Conservation (phyloP, 305 asterid species). For the Plantago lanceolata region DNA sequence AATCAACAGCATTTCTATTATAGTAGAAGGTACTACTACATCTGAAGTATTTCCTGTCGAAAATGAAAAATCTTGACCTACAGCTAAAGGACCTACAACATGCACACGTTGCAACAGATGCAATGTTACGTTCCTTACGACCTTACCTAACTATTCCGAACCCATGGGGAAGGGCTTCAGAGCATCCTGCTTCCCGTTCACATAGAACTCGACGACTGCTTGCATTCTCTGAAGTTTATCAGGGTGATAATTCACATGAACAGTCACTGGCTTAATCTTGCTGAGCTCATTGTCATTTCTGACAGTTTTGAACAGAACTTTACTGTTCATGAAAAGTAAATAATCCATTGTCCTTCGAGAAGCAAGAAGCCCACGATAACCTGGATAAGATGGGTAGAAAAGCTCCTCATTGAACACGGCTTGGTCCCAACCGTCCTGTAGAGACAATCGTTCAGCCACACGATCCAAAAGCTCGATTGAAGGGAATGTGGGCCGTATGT, state of each 20-base stretch:
- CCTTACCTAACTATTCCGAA: slow-evolving; percentile 26
- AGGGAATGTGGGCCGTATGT: slow-evolving; percentile 50
- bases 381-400: slow-evolving; percentile 50
- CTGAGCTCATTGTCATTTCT: slow-evolving; percentile 33
- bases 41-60: too few relatives aligned
- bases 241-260: slow-evolving; percentile 53
- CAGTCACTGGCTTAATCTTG: slow-evolving; percentile 45
- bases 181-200: slow-evolving; percentile 40
- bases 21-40: too few relatives aligned
- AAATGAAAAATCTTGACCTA: background rate
- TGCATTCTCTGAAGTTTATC: slow-evolving; percentile 48
- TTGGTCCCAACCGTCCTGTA: slow-evolving; percentile 52
- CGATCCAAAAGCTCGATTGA: slow-evolving; percentile 61
- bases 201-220: slow-evolving; percentile 52
- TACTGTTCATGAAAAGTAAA: slow-evolving; percentile 53
- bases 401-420: slow-evolving; percentile 58
- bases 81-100: background rate
- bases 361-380: slow-evolving; percentile 55
- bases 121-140: too few relatives aligned
- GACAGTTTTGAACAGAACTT: slow-evolving; percentile 46
- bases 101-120: background rate
- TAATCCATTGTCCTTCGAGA: slow-evolving; percentile 54
- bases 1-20: too few relatives aligned
- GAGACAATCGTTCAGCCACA: slow-evolving; percentile 36
- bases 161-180: slow-evolving; percentile 47